Percentiles rank a stretch among this genome's conserved stretches.
Evolutionary conservation across 1,139 yeast genomes (phyloP).

Genomic region (Geotrichum histeridarum): DNA sequence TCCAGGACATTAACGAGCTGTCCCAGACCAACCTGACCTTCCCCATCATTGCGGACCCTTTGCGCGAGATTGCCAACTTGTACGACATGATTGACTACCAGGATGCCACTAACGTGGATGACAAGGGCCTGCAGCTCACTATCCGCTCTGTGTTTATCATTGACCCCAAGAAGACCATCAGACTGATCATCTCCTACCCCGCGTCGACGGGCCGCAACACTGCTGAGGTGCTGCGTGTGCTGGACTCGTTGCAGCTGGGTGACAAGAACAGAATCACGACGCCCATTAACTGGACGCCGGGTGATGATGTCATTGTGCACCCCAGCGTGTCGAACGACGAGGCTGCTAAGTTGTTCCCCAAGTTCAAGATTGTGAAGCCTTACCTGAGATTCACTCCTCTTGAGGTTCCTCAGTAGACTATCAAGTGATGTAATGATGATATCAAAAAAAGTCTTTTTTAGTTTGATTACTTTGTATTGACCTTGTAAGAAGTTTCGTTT

Average conservation of each 20-base stretch:
- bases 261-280: slow-evolving; percentile 70
- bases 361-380: slow-evolving; percentile 71
- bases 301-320: slow-evolving; percentile 80
- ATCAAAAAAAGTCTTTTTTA: not conserved
- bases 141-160: slow-evolving; percentile 79
- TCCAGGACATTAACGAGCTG: slow-evolving; percentile 75
- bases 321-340: slow-evolving; percentile 66
- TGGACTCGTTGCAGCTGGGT: slow-evolving; percentile 73
- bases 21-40: slow-evolving; percentile 61
- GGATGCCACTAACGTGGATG: slow-evolving; percentile 56
- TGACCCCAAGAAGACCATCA: slow-evolving; percentile 70
- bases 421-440: not conserved
- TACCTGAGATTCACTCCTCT: slow-evolving; percentile 60
- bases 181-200: slow-evolving; percentile 72
- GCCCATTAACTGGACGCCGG: slow-evolving; percentile 83
- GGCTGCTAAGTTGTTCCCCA: slow-evolving; percentile 68
- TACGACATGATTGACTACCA: slow-evolving; percentile 77
- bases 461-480: not conserved
- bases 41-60: slow-evolving; percentile 78
- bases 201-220: slow-evolving; percentile 86
- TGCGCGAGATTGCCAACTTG: slow-evolving; percentile 59
- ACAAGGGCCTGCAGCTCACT: slow-evolving; percentile 59
- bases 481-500: too few species aligned
- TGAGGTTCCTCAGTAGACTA: slow-evolving; percentile 5
- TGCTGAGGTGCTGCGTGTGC: slow-evolving; percentile 75